Evolutionary conservation across 2,329 filamentous ascomycete genomes (phyloP).

Genomic region (Trichoderma sp.): DNA sequence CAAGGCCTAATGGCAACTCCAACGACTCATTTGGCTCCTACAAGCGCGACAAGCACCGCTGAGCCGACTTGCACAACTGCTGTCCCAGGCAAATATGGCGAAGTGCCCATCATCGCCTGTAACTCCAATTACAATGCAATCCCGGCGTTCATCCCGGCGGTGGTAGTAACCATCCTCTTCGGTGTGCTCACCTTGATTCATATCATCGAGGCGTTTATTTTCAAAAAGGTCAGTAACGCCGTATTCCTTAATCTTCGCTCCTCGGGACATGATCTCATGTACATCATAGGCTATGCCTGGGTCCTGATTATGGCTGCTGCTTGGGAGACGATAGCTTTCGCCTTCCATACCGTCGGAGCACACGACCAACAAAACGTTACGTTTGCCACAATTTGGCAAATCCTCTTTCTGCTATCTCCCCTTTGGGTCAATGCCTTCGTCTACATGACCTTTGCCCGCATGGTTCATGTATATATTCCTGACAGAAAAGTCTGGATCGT

Average conservation of each 20-base stretch:
- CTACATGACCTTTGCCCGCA: constrained; percentile 15
- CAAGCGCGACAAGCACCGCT: not conserved
- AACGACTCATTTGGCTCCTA: not conserved
- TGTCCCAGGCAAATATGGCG: not conserved
- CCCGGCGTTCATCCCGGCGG: not conserved
- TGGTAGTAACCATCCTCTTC: not conserved
- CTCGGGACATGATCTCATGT: not conserved
- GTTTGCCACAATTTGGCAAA: not conserved
- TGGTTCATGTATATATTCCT: not conserved
- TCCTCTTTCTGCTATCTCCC: not conserved
- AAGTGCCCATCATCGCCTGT: not conserved
- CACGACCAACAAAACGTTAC: not conserved
- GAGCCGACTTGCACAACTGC: not conserved
- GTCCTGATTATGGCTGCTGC: not conserved
- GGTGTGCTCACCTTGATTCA: not conserved
- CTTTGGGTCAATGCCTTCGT: constrained; percentile 13
- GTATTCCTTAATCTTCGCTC: not conserved
- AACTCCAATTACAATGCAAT: constrained; percentile 8
- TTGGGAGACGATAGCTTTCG: not conserved
- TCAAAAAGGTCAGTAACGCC: not conserved
- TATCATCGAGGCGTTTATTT: not conserved
- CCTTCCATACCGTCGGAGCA: not conserved
- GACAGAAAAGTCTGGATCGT: not conserved
- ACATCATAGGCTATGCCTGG: not conserved
- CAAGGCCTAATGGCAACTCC: not conserved